Base-by-base conservation (phyloP, 495 filamentous ascomycete species). In the Aspergillus bertholletiae region DNA sequence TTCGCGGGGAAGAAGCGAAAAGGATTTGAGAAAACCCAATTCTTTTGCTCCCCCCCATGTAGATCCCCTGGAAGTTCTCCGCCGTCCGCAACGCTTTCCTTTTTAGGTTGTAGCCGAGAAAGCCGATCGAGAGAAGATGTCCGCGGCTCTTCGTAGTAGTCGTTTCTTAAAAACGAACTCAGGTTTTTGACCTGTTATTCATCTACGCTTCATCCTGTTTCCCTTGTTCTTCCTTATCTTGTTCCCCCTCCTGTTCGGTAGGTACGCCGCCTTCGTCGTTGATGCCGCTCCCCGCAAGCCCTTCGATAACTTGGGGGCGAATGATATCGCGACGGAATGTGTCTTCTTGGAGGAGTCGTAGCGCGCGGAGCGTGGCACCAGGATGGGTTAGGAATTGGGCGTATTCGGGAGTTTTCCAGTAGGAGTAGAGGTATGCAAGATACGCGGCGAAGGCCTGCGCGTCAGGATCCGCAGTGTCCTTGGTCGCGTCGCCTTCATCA, bases 331-430 rank as follows among this genome's bases (percentile, higher is more conserved):
- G 79, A 23, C 92, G 82, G 73, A 97, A 97, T 15, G 72, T 75
- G 63, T 95, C 88, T 63, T 89, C 82, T 68, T 96, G 90, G 22
- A 97, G 75, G 30, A 97, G 65, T 68, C 93, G 84, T 45, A 97
- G 80, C 54, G 88, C 84, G 58, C 85, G 86, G 17, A 97, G 68
- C n/a, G 90, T 91, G 18, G 90, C 87, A 5, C 87, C 89, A 0
- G 92, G 92, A 61, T 91, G 90, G 11, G 76, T 86, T 41, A 96
- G 71, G 65, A 88, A 95, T 57, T 88, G 89, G 51, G 86, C 73
- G 62, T 95, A 96, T 51, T 90, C 83, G n/a, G 89, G 89, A 11
- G 83, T 81, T 52, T 80, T 80, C 81, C 85, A 96, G 79, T 96
- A 95, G 57, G 85, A 86, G 58, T 78, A 78, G 51, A 96, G 84